phyloP scores from a whole-genome alignment of 1,139 yeast species.

The Candida mesenterica region DNA sequence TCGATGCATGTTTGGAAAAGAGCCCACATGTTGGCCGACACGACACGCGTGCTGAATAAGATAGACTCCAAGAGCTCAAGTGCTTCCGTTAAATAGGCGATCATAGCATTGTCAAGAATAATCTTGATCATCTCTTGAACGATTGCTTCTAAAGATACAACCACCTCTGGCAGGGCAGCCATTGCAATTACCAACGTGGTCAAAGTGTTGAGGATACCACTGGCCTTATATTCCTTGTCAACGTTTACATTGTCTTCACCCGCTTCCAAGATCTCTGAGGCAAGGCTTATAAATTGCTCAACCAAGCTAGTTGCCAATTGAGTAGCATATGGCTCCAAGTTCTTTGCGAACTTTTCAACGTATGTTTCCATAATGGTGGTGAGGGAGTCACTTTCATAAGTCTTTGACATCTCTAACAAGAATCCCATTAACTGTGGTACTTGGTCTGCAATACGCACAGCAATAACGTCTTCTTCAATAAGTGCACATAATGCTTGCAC shows the following conservation, averaged over 20 bases:
- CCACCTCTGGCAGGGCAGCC: conserved; percentile 48
- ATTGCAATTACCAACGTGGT: conserved; percentile 53
- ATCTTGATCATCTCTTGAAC: conserved; percentile 43
- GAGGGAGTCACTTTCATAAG: conserved; percentile 52
- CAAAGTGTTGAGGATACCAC: conserved; percentile 50
- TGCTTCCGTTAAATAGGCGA: conserved; percentile 45
- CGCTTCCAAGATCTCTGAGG: conserved; percentile 41
- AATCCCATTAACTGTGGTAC: conserved; percentile 55
- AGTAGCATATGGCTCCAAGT: conserved; percentile 55
- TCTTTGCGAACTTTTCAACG: conserved; percentile 51
- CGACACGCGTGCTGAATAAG: conserved; percentile 38
- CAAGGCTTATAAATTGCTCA: conserved; percentile 46
- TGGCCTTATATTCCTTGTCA: conserved; percentile 53
- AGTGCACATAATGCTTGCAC: conserved; percentile 54
- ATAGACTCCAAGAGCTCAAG: conserved; percentile 52
- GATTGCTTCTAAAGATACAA: conserved; percentile 38
- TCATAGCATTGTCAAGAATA: conserved; percentile 49
- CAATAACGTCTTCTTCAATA: conserved; percentile 47
- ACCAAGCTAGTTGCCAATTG: conserved; percentile 49
- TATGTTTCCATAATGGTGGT: conserved; percentile 57
- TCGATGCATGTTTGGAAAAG: conserved; percentile 42
- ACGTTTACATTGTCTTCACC: conserved; percentile 25
- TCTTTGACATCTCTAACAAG: conserved; percentile 49
- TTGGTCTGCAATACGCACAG: conserved; percentile 45
- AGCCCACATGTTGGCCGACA: conserved; percentile 49